These are phyloP conservation scores for Euphrasia confusa DNA, from an alignment of 257 asterid genomes.

Conservation along the genomic window DNA sequence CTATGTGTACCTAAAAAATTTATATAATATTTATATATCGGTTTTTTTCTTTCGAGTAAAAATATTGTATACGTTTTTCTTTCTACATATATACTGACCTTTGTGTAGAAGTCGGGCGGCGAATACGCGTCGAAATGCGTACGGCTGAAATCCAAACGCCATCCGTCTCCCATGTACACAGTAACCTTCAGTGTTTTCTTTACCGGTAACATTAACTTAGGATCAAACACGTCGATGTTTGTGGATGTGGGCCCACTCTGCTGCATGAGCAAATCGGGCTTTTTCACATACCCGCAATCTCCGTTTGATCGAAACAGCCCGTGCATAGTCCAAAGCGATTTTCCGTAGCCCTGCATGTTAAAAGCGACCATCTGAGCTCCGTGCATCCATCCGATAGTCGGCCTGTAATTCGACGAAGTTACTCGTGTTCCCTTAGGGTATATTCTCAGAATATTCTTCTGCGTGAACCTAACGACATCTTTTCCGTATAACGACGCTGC, in stretches of 20 bases:
- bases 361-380: slow-evolving; percentile 97
- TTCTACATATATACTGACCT: slow-evolving; percentile 36
- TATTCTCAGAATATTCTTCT: slow-evolving; percentile 60
- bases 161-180: slow-evolving; percentile 81
- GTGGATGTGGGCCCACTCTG: slow-evolving; percentile 24
- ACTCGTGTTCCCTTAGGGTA: slow-evolving; percentile 76
- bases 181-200: slow-evolving; percentile 53
- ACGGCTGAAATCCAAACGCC: slow-evolving; percentile 84
- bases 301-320: slow-evolving; percentile 83
- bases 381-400: slow-evolving; percentile 73
- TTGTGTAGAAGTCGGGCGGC: slow-evolving; percentile 81
- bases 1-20: slow-evolving; percentile 43
- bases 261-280: slow-evolving; percentile 60
- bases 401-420: slow-evolving; percentile 70
- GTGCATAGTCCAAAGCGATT: slow-evolving; percentile 81
- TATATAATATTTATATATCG: too few species aligned
- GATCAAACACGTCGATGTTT: slow-evolving; percentile 54
- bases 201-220: slow-evolving; percentile 49
- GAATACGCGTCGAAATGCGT: slow-evolving; percentile 82
- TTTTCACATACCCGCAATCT: slow-evolving; percentile 72
- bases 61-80: background rate
- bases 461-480: slow-evolving; percentile 54
- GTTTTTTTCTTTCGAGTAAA: too few species aligned
- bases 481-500: slow-evolving; percentile 45
- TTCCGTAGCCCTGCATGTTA: slow-evolving; percentile 92